Percentiles rank a stretch among this genome's conserved stretches.
Conservation (phyloP, 2,329 filamentous ascomycete genomes). For the Exophiala spinifera region DNA sequence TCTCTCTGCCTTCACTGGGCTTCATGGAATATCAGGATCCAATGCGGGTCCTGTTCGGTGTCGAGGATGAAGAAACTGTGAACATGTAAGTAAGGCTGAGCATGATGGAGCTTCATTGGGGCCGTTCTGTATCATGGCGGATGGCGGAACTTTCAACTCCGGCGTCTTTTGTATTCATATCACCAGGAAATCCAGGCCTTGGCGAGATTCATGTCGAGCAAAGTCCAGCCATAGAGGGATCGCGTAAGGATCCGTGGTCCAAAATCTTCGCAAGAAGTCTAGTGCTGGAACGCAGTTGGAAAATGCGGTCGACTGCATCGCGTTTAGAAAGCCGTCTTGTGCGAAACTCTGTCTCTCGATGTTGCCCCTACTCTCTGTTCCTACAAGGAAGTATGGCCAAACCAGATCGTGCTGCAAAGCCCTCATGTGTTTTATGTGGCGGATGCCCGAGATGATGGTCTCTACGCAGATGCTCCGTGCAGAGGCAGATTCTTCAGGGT, state of each 20-base stretch:
- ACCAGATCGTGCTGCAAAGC: slow-evolving; percentile 31
- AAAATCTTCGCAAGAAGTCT: slow-evolving; percentile 26
- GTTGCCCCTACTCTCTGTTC: slow-evolving; percentile 26
- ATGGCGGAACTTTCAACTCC: slow-evolving; percentile 1
- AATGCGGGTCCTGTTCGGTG: slow-evolving; percentile 25
- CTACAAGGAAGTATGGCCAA: slow-evolving; percentile 32
- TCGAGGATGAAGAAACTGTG: slow-evolving; percentile 37
- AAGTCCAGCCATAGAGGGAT: slow-evolving; percentile 17
- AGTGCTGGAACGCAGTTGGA: slow-evolving; percentile 21
- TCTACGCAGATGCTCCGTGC: slow-evolving; percentile 6
- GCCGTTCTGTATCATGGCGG: too few relatives aligned
- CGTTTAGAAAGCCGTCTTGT: slow-evolving; percentile 9
- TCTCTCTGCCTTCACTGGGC: slow-evolving; percentile 26
- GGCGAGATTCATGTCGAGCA: slow-evolving; percentile 11
- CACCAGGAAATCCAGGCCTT: slow-evolving; percentile 15
- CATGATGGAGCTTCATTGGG: not conserved
- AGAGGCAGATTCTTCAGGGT: slow-evolving; percentile 14
- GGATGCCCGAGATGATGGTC: slow-evolving; percentile 4
- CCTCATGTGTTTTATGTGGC: slow-evolving; percentile 9
- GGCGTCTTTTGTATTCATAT: slow-evolving; percentile 9
- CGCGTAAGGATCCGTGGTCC: slow-evolving; percentile 10
- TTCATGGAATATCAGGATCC: slow-evolving; percentile 30
- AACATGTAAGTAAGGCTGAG: slow-evolving; percentile 30
- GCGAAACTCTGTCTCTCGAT: slow-evolving; percentile 11
- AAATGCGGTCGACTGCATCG: slow-evolving; percentile 17